A percentile compares a stretch with the other conserved stretches of the same genome.
These are phyloP conservation scores for Castanea crenata DNA, from an alignment of 306 rosid genomes.

Conservation along the genomic window DNA sequence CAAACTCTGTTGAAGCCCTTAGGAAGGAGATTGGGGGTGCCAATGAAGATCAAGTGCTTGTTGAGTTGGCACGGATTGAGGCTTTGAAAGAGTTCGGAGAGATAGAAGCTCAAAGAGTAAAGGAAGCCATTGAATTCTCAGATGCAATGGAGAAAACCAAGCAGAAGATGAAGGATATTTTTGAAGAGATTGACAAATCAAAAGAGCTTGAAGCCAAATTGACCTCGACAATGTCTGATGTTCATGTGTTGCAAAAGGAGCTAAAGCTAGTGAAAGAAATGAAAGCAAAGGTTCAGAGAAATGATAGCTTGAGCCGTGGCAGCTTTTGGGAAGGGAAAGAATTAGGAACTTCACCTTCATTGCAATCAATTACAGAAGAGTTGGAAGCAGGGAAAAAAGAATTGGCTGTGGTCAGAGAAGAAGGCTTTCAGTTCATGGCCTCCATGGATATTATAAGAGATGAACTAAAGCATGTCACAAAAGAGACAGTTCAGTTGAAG, in stretches of 20 bases:
- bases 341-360: slow-evolving; percentile 28
- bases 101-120: slow-evolving; percentile 45
- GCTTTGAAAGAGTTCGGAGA: slow-evolving; percentile 72
- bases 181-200: slow-evolving; percentile 50
- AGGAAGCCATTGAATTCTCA: slow-evolving; percentile 46
- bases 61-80: slow-evolving; percentile 81
- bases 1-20: slow-evolving; percentile 44
- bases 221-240: slow-evolving; percentile 60
- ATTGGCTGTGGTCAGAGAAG: slow-evolving; percentile 56
- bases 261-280: slow-evolving; percentile 44
- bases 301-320: slow-evolving; percentile 24
- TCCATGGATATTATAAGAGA: slow-evolving; percentile 86
- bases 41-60: slow-evolving; percentile 78
- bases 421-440: slow-evolving; percentile 75
- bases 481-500: slow-evolving; percentile 42
- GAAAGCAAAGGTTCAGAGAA: slow-evolving; percentile 39
- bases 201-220: slow-evolving; percentile 63
- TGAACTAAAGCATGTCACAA: slow-evolving; percentile 59
- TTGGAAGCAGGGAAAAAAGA: slow-evolving; percentile 62
- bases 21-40: slow-evolving; percentile 65
- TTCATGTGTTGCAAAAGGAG: slow-evolving; percentile 60
- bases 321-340: slow-evolving; percentile 37
- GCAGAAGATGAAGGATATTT: slow-evolving; percentile 39
- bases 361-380: slow-evolving; percentile 49
- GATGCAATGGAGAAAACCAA: slow-evolving; percentile 39